Evolutionary conservation across 805 yeast genomes (phyloP).

Genomic region (Wickerhamiella vanderwaltii): DNA sequence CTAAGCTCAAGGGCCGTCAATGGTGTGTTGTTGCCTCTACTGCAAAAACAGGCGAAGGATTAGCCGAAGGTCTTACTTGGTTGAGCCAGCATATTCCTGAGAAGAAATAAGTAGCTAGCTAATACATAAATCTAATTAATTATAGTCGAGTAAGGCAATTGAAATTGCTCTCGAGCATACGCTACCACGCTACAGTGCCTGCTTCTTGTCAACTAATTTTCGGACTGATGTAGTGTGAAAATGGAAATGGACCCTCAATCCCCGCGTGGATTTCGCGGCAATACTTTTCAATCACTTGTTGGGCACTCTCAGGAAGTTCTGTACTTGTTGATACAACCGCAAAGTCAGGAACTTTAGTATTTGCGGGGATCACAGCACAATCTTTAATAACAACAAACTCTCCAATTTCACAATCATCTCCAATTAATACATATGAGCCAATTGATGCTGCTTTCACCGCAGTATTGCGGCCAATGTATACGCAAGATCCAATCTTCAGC

Average conservation of each 20-base stretch:
- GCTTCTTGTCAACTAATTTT: too few relatives aligned
- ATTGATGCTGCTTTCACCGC: constrained; percentile 29
- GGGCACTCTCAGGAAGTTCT: constrained; percentile 28
- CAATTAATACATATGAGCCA: constrained; percentile 30
- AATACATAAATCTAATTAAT: too few relatives aligned
- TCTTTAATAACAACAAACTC: constrained; percentile 29
- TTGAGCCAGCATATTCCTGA: constrained; percentile 47
- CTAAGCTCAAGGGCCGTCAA: constrained; percentile 50
- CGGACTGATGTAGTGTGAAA: too few relatives aligned
- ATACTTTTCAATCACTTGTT: constrained; percentile 23
- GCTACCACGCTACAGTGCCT: too few relatives aligned
- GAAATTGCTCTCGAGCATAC: too few relatives aligned
- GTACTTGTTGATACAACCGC: constrained; percentile 28
- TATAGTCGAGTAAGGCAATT: too few relatives aligned
- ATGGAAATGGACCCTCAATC: constrained; percentile 15
- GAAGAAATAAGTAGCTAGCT: constrained; percentile 8
- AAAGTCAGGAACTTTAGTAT: constrained; percentile 26
- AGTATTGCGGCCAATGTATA: constrained; percentile 27
- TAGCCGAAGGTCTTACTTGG: constrained; percentile 82
- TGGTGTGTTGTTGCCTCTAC: constrained; percentile 91
- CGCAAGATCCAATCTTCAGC: constrained; percentile 29
- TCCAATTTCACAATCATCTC: constrained; percentile 27
- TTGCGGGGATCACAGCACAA: constrained; percentile 27
- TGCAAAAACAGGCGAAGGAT: constrained; percentile 81
- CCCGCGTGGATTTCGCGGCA: constrained; percentile 25